A percentile compares a stretch with the other conserved stretches of the same genome.
Conservation (phyloP, 164 flowering plant genomes). For the Macadamia integrifolia region DNA sequence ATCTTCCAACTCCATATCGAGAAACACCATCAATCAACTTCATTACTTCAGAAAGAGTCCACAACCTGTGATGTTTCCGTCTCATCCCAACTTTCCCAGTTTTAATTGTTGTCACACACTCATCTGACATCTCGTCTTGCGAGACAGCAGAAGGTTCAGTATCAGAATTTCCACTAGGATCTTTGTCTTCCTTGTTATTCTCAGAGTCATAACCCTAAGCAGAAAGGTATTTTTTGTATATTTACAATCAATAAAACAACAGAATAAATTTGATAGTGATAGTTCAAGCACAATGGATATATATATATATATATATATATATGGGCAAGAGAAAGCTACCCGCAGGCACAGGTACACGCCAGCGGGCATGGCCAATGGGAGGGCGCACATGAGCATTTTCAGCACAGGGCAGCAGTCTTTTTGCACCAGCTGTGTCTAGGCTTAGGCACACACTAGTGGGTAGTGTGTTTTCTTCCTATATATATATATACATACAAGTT, state of each 20-base stretch:
- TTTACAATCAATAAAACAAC: background rate
- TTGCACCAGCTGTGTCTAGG: too few species aligned
- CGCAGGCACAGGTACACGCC: too few species aligned
- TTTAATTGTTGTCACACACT: slow-evolving; percentile 16
- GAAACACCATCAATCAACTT: slow-evolving; percentile 67
- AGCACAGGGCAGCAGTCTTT: too few species aligned
- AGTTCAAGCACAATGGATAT: background rate
- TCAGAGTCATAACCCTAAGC: slow-evolving; percentile 30
- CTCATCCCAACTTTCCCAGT: slow-evolving; percentile 18
- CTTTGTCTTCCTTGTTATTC: slow-evolving; percentile 22
- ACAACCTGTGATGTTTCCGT: slow-evolving; percentile 45
- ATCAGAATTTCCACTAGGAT: slow-evolving; percentile 13
- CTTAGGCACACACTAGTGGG: too few species aligned
- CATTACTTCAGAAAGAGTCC: slow-evolving; percentile 61
- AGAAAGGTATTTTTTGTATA: background rate
- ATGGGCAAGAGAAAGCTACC: too few species aligned
- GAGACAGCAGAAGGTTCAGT: slow-evolving; percentile 24
- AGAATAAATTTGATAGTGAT: background rate
- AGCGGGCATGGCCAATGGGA: too few species aligned
- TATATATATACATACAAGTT: too few species aligned
- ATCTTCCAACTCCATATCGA: slow-evolving; percentile 63
- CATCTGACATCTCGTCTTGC: slow-evolving; percentile 30
- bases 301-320: too few species aligned
- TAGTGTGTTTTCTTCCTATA: too few species aligned
- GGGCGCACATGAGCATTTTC: too few species aligned